Evolutionary conservation across 169 alveolate genomes (phyloP).

Genomic region (Theileria luwenshuni): DNA sequence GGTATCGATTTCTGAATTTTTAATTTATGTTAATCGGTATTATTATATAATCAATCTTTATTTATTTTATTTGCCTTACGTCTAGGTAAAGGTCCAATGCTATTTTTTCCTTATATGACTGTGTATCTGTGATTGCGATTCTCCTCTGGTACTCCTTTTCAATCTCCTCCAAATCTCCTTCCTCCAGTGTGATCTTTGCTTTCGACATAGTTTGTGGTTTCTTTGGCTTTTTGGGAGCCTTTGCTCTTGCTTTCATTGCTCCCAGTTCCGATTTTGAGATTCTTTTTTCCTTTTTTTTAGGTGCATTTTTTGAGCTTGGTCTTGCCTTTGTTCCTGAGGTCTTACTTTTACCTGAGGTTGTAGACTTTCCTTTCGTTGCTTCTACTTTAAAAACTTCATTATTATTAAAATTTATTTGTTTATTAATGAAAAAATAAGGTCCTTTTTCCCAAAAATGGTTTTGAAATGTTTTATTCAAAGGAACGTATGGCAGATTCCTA

Average conservation of each 20-base stretch:
- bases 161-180: slow-evolving; percentile 40
- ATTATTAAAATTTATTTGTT: too few species aligned
- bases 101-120: slow-evolving; percentile 52
- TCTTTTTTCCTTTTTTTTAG: neutral
- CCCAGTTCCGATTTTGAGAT: neutral
- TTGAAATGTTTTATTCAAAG: too few species aligned
- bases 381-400: neutral
- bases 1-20: slow-evolving; percentile 49
- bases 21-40: neutral
- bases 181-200: slow-evolving; percentile 40
- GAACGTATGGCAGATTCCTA: too few species aligned
- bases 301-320: neutral
- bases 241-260: slow-evolving; percentile 7
- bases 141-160: slow-evolving; percentile 34
- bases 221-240: slow-evolving; percentile 12
- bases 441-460: neutral
- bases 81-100: slow-evolving; percentile 30
- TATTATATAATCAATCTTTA: neutral
- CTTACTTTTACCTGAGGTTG: neutral
- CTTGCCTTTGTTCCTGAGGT: neutral
- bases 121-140: slow-evolving; percentile 63
- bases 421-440: neutral
- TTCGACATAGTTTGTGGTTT: slow-evolving; percentile 16
- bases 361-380: neutral
- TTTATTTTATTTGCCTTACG: slow-evolving; percentile 17